Base-by-base conservation (phyloP, 768 basidiomycete species). In the Macrolepiota albuminosa region DNA sequence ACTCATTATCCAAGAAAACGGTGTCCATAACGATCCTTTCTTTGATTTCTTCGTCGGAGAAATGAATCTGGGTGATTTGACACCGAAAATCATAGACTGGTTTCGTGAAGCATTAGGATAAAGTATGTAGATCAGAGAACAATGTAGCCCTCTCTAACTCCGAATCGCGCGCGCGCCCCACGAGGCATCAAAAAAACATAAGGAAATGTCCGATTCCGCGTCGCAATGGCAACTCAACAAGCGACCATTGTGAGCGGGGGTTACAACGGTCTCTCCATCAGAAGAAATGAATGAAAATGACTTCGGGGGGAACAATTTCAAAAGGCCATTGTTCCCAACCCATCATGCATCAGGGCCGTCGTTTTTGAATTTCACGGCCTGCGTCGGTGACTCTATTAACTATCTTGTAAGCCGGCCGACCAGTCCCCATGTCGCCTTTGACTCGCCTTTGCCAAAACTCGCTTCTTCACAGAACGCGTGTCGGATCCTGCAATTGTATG, bases 11-110 rank as follows among this genome's bases (percentile, higher is more conserved):
- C 71, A 76, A 58, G 56, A 66, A 39, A 57, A 60, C 34, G 76
- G 73, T 4, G 64, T 75, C 2, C 76, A 77, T 54, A 69, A 75
- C 55, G 73, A 76, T 60, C 64, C 69, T 26, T 72, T 61, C 36
- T 63, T 37, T 34, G 60, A 67, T 40, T 70, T 70, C 48, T 16
- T 67, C 31, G 54, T 56, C 1, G 60, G 55, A 8, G 69, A 70
- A 58, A 60, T 47, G 29, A 62, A 61, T 18, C 9, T 66, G 14
- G 47, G 63, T 18, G 57, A 57, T 9, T 49, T 68, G 60, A 69
- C 67, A 42, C 63, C 63, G 34, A 37, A 65, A 42, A 63, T 64
- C 33, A 45, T 71, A 9, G 59, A 59, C 13, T 73, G 72, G 72
- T 31, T 71, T 47, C 61, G 64, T 48, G 62, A 65, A 21, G 62